Conservation (phyloP, 1,139 yeast genomes). For the Zygotorulaspora mrakii region DNA sequence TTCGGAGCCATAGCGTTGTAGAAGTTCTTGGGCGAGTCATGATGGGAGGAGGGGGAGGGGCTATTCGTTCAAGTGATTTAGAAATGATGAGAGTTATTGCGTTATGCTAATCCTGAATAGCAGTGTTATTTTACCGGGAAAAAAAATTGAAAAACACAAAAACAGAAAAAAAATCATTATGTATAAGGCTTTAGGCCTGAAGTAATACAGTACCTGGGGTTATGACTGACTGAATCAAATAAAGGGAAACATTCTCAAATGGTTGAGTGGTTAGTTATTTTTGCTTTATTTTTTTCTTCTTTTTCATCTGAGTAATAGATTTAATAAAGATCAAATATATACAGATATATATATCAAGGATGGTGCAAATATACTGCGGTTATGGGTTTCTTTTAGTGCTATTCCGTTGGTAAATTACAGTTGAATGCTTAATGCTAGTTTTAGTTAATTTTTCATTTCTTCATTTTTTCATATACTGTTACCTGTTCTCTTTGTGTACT, state of each 20-base stretch:
- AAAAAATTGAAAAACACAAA: neutral
- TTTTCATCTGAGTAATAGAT: constrained; percentile 1
- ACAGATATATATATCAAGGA: neutral
- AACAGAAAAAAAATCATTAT: neutral
- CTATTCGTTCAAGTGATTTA: neutral
- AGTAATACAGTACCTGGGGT: neutral
- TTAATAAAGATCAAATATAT: constrained; percentile 4
- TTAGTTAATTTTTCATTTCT: too few species aligned
- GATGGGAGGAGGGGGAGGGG: constrained; percentile 1
- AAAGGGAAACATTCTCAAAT: too few species aligned
- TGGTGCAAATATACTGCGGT: neutral
- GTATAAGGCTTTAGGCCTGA: neutral
- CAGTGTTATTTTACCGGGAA: too few species aligned
- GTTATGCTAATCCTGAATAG: too few species aligned
- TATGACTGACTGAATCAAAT: too few species aligned
- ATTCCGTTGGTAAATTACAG: too few species aligned
- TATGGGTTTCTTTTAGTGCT: too few species aligned
- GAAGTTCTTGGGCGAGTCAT: too few species aligned
- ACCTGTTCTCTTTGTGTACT: constrained; percentile 33
- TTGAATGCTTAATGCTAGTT: too few species aligned
- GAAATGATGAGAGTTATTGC: too few species aligned
- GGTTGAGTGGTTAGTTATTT: neutral
- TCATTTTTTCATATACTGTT: constrained; percentile 22
- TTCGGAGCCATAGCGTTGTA: constrained; percentile 58
- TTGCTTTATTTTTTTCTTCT: constrained; percentile 3